Conservation (phyloP, 345 rosid genomes). For the Citrus inodora region DNA sequence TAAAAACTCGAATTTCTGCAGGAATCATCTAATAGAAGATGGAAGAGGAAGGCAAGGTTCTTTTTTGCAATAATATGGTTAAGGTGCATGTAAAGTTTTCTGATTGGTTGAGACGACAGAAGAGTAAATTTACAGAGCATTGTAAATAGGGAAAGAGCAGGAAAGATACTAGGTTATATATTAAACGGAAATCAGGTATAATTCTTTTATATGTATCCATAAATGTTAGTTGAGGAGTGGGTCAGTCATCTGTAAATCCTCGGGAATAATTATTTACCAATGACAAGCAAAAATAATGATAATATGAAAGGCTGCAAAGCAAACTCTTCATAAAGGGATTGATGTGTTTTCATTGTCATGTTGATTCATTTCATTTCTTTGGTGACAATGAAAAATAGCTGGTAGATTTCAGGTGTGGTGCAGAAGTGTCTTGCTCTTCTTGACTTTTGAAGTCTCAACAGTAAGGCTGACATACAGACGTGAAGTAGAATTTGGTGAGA, state of each 20-base stretch:
- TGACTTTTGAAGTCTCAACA: not conserved
- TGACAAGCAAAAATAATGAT: slow-evolving; percentile 21
- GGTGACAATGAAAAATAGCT: not conserved
- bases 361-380: slow-evolving; percentile 6
- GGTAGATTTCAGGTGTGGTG: not conserved
- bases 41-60: slow-evolving; percentile 2
- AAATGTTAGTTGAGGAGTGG: slow-evolving; percentile 11
- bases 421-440: not conserved
- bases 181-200: slow-evolving; percentile 21
- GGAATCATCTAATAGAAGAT: slow-evolving; percentile 12
- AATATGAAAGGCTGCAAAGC: slow-evolving; percentile 2
- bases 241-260: slow-evolving; percentile 28
- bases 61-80: slow-evolving; percentile 19
- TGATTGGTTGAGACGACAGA: slow-evolving; percentile 3
- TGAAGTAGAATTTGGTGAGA: not conserved
- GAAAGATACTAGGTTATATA: slow-evolving; percentile 13
- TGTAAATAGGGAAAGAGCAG: slow-evolving; percentile 31
- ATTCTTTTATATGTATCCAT: slow-evolving; percentile 33
- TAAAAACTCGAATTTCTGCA: slow-evolving; percentile 58
- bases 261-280: slow-evolving; percentile 19
- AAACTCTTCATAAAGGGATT: not conserved
- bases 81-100: slow-evolving; percentile 18
- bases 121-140: slow-evolving; percentile 15
- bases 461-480: not conserved
- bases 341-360: not conserved